Conservation (phyloP, 805 yeast species). For the Myxozyma sirexii region DNA sequence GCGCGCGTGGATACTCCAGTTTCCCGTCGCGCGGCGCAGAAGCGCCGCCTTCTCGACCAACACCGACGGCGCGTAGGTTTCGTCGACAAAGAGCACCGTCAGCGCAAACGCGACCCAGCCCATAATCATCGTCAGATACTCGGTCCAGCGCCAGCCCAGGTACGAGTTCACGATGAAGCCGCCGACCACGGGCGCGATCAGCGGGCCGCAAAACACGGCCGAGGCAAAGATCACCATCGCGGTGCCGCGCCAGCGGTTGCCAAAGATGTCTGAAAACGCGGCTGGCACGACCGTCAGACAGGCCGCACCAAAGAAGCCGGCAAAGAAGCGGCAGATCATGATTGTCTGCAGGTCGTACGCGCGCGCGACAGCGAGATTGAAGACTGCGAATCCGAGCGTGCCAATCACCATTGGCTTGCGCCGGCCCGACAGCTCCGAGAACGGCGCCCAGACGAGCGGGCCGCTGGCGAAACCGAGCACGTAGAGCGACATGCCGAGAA, state of each 20-base stretch:
- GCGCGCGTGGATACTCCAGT: conserved; percentile 81
- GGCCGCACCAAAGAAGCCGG: conserved; percentile 81
- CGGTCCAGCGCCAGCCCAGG: conserved; percentile 85
- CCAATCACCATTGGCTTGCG: conserved; percentile 61
- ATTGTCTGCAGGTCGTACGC: conserved; percentile 78
- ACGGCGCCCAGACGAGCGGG: conserved; percentile 87
- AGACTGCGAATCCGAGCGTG: conserved; percentile 57
- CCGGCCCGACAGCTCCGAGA: conserved; percentile 66
- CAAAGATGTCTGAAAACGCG: conserved; percentile 78
- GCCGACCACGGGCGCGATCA: conserved; percentile 79
- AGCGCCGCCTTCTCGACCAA: conserved; percentile 62
- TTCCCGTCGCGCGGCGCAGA: conserved; percentile 68
- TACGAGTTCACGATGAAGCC: conserved; percentile 62
- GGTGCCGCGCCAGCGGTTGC: conserved; percentile 66
- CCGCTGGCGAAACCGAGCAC: conserved; percentile 95
- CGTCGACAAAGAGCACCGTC: conserved; percentile 55
- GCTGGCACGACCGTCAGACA: conserved; percentile 88
- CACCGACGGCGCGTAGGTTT: conserved; percentile 73
- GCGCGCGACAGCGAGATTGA: conserved; percentile 75
- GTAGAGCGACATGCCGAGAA: conserved; percentile 74
- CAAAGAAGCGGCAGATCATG: conserved; percentile 74
- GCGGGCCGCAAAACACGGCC: conserved; percentile 78
- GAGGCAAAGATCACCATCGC: conserved; percentile 73
- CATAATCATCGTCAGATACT: conserved; percentile 68
- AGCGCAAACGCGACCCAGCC: conserved; percentile 49